Conservation (phyloP, 805 yeast genomes). For the Nakazawaea sp. region DNA sequence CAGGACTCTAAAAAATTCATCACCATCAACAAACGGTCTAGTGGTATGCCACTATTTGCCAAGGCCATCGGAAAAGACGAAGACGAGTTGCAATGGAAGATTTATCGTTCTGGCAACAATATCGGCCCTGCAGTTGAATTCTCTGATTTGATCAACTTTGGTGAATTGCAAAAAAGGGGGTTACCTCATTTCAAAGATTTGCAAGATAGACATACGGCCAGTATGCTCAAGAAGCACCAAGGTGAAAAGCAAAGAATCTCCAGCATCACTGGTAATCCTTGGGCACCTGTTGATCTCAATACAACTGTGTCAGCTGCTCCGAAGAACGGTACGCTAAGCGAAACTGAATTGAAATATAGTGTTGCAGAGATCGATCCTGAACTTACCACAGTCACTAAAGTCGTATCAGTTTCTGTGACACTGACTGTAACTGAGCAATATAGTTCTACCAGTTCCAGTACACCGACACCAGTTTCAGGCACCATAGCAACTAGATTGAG, state of each 20-base stretch:
- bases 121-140: slow-evolving; percentile 2
- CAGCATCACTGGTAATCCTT: no score
- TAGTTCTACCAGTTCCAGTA: no score
- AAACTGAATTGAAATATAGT: no score
- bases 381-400: no score
- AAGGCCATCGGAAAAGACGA: neutral
- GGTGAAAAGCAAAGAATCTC: neutral
- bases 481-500: neutral
- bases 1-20: neutral
- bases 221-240: neutral
- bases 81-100: slow-evolving; percentile 6
- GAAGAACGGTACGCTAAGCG: neutral
- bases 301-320: neutral
- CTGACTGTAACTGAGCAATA: no score
- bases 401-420: no score
- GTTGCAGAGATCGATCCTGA: no score
- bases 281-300: no score
- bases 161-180: neutral
- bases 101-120: slow-evolving; percentile 16
- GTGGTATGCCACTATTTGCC: neutral
- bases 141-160: neutral
- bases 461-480: no score
- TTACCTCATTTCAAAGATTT: neutral
- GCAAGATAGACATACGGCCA: neutral
- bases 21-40: slow-evolving; percentile 2